These are phyloP conservation scores for Saccharomycopsis schoenii DNA, from an alignment of 805 yeast genomes.

Conservation along the genomic window DNA sequence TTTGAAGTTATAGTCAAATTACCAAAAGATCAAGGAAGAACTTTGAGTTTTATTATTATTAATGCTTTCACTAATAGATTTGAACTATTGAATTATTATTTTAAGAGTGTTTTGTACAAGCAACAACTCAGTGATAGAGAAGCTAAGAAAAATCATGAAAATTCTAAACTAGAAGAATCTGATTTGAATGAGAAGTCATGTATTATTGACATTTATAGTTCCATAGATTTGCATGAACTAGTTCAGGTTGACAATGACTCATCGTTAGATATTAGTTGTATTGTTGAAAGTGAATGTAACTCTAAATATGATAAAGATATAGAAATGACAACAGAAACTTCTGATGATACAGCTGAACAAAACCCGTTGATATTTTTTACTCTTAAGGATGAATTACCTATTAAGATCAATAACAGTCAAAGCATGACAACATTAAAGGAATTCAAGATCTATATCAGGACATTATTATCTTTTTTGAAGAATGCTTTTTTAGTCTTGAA, in stretches of 20 bases:
- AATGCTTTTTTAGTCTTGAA: constrained; percentile 84
- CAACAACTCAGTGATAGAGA: not conserved
- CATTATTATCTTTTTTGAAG: constrained; percentile 80
- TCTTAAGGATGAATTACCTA: not conserved
- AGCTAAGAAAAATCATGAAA: not conserved
- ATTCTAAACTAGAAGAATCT: not conserved
- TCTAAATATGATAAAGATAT: constrained; percentile 25
- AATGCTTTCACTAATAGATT: constrained; percentile 84
- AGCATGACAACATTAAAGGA: constrained; percentile 52
- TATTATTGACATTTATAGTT: not conserved
- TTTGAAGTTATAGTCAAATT: constrained; percentile 81
- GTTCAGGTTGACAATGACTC: constrained; percentile 10
- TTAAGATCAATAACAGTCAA: not conserved
- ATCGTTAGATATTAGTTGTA: constrained; percentile 9
- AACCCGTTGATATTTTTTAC: not conserved
- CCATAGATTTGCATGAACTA: not conserved
- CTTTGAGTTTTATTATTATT: constrained; percentile 74
- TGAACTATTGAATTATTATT: constrained; percentile 44
- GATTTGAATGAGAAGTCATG: not conserved
- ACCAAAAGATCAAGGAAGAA: constrained; percentile 73
- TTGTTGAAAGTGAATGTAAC: not conserved
- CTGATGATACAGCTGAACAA: not conserved
- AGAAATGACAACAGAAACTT: constrained; percentile 19
- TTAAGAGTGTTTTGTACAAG: not conserved
- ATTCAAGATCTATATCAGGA: constrained; percentile 78